Conservation (phyloP, 2,329 filamentous ascomycete genomes). For the Chrysoporthe deuterocubensis region DNA sequence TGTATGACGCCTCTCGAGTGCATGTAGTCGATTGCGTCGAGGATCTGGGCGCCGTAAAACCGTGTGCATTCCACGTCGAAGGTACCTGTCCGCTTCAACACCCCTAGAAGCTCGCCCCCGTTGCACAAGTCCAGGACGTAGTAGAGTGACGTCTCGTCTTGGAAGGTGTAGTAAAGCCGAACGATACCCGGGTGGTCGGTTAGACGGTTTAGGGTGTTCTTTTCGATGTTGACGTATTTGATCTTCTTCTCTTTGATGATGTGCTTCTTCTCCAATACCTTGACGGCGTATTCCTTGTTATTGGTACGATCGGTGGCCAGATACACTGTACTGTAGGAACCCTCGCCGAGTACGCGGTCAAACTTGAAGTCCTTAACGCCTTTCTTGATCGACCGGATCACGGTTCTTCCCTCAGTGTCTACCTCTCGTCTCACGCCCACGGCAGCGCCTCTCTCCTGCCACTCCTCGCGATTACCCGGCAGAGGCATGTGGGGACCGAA, state of each 20-base stretch:
- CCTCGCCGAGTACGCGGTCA: constrained; percentile 87
- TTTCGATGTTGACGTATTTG: constrained; percentile 99
- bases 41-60: constrained; percentile 94
- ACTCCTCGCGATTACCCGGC: constrained; percentile 78
- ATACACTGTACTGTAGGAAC: constrained; percentile 95
- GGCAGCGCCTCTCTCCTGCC: constrained; percentile 94
- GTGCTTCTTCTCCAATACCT: constrained; percentile 96
- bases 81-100: constrained; percentile 90
- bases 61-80: constrained; percentile 94
- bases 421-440: constrained; percentile 80
- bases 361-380: constrained; percentile 97
- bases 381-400: constrained; percentile 88
- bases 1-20: constrained; percentile 95
- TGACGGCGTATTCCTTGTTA: constrained; percentile 97
- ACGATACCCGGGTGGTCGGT: constrained; percentile 97
- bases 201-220: constrained; percentile 93
- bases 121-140: constrained; percentile 94
- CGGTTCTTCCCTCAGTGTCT: constrained; percentile 80
- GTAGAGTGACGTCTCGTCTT: constrained; percentile 94
- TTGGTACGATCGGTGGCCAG: constrained; percentile 86
- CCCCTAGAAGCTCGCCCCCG: constrained; percentile 88
- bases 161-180: constrained; percentile 96
- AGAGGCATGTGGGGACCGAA: constrained; percentile 46
- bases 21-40: constrained; percentile 98
- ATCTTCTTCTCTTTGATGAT: constrained; percentile 99